phyloP scores from a whole-genome alignment of 1,139 yeast genomes.

The Debaryomycetaceae sp. region DNA sequence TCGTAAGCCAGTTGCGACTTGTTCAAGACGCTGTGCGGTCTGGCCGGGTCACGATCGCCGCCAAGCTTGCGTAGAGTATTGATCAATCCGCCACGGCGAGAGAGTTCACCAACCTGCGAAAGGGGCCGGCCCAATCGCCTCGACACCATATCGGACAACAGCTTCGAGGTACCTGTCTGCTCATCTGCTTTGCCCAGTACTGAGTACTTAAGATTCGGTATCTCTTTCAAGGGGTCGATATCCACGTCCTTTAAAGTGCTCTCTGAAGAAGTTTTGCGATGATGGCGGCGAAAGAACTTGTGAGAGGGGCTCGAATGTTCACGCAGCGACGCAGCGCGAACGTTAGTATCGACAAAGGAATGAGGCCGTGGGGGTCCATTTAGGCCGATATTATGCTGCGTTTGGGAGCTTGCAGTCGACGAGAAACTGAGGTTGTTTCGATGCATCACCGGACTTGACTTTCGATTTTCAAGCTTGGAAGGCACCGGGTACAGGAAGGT shows the following conservation, averaged over 20 bases:
- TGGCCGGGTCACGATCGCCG: slow-evolving; percentile 16
- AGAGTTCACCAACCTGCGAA: neutral
- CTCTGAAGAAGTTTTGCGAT: slow-evolving; percentile 47
- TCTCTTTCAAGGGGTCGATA: neutral
- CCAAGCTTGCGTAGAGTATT: slow-evolving; percentile 34
- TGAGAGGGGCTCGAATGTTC: slow-evolving; percentile 18
- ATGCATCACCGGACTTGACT: slow-evolving; percentile 19
- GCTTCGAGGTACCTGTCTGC: neutral
- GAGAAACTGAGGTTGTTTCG: slow-evolving; percentile 4
- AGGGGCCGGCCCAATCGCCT: neutral
- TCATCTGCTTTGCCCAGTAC: neutral
- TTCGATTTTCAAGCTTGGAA: slow-evolving; percentile 18
- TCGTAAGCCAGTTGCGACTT: no score
- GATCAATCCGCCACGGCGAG: slow-evolving; percentile 25
- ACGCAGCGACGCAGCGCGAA: slow-evolving; percentile 6
- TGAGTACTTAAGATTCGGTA: neutral
- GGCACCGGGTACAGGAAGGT: slow-evolving; percentile 8
- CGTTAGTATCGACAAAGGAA: slow-evolving; percentile 39
- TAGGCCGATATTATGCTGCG: no score
- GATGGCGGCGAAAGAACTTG: slow-evolving; percentile 49
- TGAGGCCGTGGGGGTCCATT: slow-evolving; percentile 28
- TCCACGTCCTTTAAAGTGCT: slow-evolving; percentile 17
- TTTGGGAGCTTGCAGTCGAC: slow-evolving; percentile 5
- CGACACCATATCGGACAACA: neutral
- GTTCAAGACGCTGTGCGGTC: slow-evolving; percentile 27